phyloP scores from a whole-genome alignment of 768 basidiomycete species.

The Hortiboletus campestris region DNA sequence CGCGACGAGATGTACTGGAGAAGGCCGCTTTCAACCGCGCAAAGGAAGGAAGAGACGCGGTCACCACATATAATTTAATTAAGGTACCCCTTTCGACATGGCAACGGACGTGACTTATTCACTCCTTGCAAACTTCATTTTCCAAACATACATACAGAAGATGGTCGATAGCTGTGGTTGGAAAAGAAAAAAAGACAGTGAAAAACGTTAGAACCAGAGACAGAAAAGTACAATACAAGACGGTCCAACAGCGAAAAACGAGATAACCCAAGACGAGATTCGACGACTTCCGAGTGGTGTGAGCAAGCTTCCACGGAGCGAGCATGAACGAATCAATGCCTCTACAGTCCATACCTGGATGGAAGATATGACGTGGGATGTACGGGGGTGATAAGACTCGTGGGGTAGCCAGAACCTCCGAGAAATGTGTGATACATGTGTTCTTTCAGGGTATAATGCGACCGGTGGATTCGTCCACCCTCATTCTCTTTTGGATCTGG shows the following conservation, averaged over 20 bases:
- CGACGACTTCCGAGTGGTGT: conserved; percentile 30
- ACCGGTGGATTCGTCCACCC: conserved; percentile 52
- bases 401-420: conserved; percentile 24
- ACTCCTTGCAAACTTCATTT: conserved; percentile 16
- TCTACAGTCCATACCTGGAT: conserved; percentile 31
- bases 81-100: conserved; percentile 24
- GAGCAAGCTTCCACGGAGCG: conserved; percentile 29
- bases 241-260: conserved; percentile 32
- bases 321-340: conserved; percentile 26
- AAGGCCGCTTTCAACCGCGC: conserved; percentile 15
- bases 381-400: conserved; percentile 22
- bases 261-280: conserved; percentile 35
- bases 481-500: conserved; percentile 69
- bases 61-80: conserved; percentile 11
- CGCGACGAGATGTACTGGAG: conserved; percentile 13
- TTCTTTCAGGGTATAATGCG: conserved; percentile 55
- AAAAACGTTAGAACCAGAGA: conserved; percentile 16
- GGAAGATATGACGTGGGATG: conserved; percentile 20
- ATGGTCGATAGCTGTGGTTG: conserved; percentile 27
- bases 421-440: conserved; percentile 20
- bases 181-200: conserved; percentile 11
- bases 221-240: conserved; percentile 35
- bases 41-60: conserved; percentile 11
- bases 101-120: conserved; percentile 21
- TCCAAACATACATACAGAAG: conserved; percentile 34